Percentiles rank a stretch among this genome's conserved stretches.
phyloP scores from a whole-genome alignment of 2,329 filamentous ascomycete genomes.

The Verticillium zaregamsianum region DNA sequence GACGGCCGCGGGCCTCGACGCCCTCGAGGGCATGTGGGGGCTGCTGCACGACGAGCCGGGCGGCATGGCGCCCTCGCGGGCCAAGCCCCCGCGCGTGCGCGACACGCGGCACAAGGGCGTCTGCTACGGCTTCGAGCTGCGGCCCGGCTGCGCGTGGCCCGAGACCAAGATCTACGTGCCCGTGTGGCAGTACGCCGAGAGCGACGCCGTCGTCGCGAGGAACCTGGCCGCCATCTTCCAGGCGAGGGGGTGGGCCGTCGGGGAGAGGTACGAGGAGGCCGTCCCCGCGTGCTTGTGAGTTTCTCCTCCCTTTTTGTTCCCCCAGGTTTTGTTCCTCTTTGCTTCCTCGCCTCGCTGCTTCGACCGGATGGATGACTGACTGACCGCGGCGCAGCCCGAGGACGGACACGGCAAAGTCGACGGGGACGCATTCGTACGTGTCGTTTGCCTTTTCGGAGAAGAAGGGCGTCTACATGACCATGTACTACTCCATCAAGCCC shows the following conservation, averaged over 20 bases:
- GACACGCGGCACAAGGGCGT: constrained; percentile 15
- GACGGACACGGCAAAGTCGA: constrained; percentile 2
- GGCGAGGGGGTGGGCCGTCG: constrained; percentile 10
- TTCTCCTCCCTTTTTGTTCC: background rate
- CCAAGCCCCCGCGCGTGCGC: constrained; percentile 8
- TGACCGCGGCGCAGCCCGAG: constrained; percentile 8
- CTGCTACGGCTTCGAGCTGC: constrained; percentile 21
- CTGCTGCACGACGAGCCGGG: constrained; percentile 19
- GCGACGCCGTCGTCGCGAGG: constrained; percentile 7
- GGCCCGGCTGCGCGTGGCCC: constrained; percentile 15
- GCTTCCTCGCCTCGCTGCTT: too few relatives aligned
- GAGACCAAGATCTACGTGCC: constrained; percentile 21
- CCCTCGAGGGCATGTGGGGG: constrained; percentile 19
- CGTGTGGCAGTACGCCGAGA: constrained; percentile 17
- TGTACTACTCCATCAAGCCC: constrained; percentile 15
- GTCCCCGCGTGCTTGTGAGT: constrained; percentile 12
- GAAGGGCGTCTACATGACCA: constrained; percentile 15
- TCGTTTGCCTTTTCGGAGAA: constrained; percentile 15
- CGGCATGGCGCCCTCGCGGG: constrained; percentile 7
- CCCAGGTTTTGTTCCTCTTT: too few relatives aligned
- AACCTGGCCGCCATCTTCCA: constrained; percentile 11
- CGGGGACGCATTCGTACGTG: constrained; percentile 13
- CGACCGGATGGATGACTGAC: background rate
- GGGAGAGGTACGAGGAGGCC: constrained; percentile 8
- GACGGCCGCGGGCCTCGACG: constrained; percentile 15